Conservation (phyloP, 2,329 filamentous ascomycete genomes). For the Aureobasidium sp. region DNA sequence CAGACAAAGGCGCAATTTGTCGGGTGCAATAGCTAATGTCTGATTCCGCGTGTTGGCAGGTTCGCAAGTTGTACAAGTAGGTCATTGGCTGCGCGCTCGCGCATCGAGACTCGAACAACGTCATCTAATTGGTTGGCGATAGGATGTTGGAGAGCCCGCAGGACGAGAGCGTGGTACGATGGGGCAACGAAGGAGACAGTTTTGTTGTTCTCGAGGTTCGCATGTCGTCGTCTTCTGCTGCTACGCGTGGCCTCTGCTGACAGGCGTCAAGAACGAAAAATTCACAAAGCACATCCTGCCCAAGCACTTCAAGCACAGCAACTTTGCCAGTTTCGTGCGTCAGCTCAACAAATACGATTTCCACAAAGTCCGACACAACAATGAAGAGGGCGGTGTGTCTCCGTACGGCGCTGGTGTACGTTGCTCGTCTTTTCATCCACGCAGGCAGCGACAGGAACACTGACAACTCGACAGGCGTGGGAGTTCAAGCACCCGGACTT, state of each 20-base stretch:
- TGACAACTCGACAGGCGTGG: conserved; percentile 58
- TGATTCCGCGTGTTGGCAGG: conserved; percentile 46
- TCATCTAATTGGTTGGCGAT: conserved; percentile 23
- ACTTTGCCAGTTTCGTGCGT: conserved; percentile 93
- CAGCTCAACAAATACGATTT: conserved; percentile 98
- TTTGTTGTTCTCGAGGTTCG: conserved; percentile 92
- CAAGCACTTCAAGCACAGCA: conserved; percentile 98
- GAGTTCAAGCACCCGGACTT: conserved; percentile 98
- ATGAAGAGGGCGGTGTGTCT: conserved; percentile 75
- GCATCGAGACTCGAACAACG: not conserved
- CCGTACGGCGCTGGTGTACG: conserved; percentile 73
- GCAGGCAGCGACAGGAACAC: conserved; percentile 13
- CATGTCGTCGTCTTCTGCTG: conserved; percentile 22
- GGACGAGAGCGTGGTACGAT: conserved; percentile 86
- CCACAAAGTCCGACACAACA: conserved; percentile 91
- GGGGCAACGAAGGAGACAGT: conserved; percentile 90
- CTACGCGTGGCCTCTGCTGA: conserved; percentile 5
- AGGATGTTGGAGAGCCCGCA: conserved; percentile 96
- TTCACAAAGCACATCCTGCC: conserved; percentile 96
- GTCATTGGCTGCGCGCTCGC: conserved; percentile 25
- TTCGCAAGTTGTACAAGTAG: conserved; percentile 98
- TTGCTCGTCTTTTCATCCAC: not conserved
- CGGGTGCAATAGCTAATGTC: conserved; percentile 2
- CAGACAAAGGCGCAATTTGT: not conserved
- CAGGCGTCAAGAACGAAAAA: conserved; percentile 70